Evolutionary conservation across 495 filamentous ascomycete genomes (phyloP), one percentile per base, ranked within the genome.

Genomic region (Annulohypoxylon nitens): DNA sequence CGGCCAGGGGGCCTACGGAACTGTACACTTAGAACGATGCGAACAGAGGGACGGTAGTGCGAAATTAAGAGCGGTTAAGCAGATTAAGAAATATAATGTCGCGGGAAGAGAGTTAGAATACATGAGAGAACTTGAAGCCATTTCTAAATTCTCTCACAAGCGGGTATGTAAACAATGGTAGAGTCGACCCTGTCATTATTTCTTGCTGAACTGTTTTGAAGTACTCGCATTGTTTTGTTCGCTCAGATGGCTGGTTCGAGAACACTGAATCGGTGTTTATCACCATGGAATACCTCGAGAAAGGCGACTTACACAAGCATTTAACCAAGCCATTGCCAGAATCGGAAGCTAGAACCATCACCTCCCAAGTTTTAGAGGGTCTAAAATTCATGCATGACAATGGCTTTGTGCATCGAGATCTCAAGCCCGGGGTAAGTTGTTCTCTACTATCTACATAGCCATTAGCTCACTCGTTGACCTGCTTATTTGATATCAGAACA

Each of bases 361-460:
- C 76, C 0, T 71, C 58, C 4, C 86, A 88, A 64, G 50, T 88
- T 3, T 70, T 87, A 0, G 82, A 85, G 50, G 85, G 81, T 0
- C 70, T 88, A 9, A 36, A 59, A 4, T 75, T 82, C 34, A 85
- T 88, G 83, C 86, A 88, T 70, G 59, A 75, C n/a, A 79, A 85
- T 45, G 74, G 73, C 0, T 88, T 83, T 71, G 78, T 80, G 9
- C 86, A 88, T 61, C 68, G 86, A 12, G 86, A 88, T 70, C 48
- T 87, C 3, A 88, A 88, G 69, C 86, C 86, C 14, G 39, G 39
- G 12, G 39, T 43, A 43, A 43, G 39, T n/a, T 43, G 12, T 43
- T 11, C 39, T 14, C 39, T n/a, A 43, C 4, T 43, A 39, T 39
- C 9, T 39, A n/a, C 12, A 4, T 43, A n/a, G 14, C 39, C 39